Evolutionary conservation across 495 filamentous ascomycete genomes (phyloP), one percentile per base, ranked within the genome.

Genomic region (Tuber aestivum): DNA sequence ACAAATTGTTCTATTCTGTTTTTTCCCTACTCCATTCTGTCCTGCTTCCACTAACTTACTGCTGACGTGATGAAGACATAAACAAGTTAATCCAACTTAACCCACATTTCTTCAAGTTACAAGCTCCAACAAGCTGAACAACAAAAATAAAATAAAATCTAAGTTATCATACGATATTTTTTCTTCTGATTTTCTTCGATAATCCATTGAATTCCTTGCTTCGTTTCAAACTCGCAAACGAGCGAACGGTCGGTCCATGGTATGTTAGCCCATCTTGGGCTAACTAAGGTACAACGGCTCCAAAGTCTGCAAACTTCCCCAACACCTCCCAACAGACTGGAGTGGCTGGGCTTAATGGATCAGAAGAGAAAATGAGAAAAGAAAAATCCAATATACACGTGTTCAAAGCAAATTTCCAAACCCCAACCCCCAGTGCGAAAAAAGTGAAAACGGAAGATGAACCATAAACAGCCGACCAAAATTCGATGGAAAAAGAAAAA

Each of bases 391-490:
- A 65, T 65, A 65, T 65, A 35, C 32, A 65, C 56, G 27, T 35
- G 56, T 65, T 65, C 32, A 65, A 65, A 65, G 27, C 56, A 65
- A 65, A 65, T 65, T 65, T 65, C 56, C 56, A 65, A 65, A 65
- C 56, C 56, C 56, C 56, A 35, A 65, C 56, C 56, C 50, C 27
- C 27, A 65, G 56, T 18, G 56, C 56, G 56, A 50, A 50, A 32
- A 32, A 65, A 18, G 14, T 35, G 14, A 35, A 32, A 65, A 35
- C 56, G 20, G 56, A 65, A 65, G 32, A 65, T 65, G n/a, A 65
- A 56, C 48, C n/a, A 65, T 50, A n/a, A 50, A 50, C 45, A n/a
- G 23, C 56, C 56, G 56, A 65, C 56, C 56, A 35, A 35, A 18
- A 35, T 35, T 35, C 14, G 21, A 50, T 8, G 45, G n/a, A 65